Evolutionary conservation across 176 grass and related monocot species (phyloP).

Genomic region (Juncus inflexus): DNA sequence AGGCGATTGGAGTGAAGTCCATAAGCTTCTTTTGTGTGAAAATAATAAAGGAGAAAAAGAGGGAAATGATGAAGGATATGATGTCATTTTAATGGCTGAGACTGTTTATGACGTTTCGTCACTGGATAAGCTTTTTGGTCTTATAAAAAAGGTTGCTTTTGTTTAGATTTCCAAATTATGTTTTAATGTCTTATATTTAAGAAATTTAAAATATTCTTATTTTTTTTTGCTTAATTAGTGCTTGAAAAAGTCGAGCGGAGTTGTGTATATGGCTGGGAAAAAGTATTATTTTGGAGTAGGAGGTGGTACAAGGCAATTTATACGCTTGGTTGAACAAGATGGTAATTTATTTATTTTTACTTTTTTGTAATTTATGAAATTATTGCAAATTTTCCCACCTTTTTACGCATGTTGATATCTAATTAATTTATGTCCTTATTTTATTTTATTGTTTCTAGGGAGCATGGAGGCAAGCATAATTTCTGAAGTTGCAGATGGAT

Average conservation of each 20-base stretch:
- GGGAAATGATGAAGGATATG: constrained; percentile 40
- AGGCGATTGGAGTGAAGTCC: constrained; percentile 89
- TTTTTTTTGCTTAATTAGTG: constrained; percentile 35
- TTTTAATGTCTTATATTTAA: background rate
- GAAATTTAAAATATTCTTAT: background rate
- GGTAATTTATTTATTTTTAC: constrained; percentile 38
- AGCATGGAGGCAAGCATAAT: constrained; percentile 53
- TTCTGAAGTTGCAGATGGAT: constrained; percentile 78
- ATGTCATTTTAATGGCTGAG: constrained; percentile 97
- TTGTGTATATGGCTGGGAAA: constrained; percentile 86
- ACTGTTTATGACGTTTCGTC: constrained; percentile 81
- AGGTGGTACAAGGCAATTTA: constrained; percentile 88
- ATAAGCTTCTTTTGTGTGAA: constrained; percentile 50
- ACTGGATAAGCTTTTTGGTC: constrained; percentile 56
- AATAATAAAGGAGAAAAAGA: constrained; percentile 37
- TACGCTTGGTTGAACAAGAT: constrained; percentile 86
- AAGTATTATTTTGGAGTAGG: constrained; percentile 98
- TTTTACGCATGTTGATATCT: constrained; percentile 12
- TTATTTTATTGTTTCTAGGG: constrained; percentile 38
- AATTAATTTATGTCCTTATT: constrained; percentile 15
- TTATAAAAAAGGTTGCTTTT: constrained; percentile 66
- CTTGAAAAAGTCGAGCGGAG: constrained; percentile 41
- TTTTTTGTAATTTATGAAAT: constrained; percentile 25
- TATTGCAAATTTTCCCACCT: background rate
- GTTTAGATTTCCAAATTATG: background rate